These are phyloP conservation scores for Trichoderma koningii DNA, from an alignment of 2,329 filamentous ascomycete species.

Conservation along the genomic window DNA sequence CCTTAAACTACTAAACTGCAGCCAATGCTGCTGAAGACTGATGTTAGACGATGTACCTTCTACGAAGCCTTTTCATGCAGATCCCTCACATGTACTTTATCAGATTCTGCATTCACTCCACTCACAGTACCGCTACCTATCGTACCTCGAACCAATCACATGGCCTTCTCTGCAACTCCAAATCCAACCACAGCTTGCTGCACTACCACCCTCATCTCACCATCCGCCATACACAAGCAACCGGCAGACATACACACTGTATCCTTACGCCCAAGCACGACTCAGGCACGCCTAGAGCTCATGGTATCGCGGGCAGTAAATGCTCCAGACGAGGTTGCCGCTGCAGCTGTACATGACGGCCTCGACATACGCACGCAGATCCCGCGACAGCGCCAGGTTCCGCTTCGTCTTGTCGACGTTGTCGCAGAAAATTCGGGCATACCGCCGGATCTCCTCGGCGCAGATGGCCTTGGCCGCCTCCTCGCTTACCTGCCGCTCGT, in stretches of 20 bases:
- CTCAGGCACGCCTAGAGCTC: not conserved
- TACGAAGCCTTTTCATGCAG: no score
- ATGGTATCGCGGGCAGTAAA: slow-evolving; percentile 8
- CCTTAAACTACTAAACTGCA: no score
- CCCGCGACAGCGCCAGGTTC: not conserved
- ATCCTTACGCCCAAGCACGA: no score
- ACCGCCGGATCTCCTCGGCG: slow-evolving; percentile 5
- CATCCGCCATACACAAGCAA: not conserved
- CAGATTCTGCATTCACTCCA: no score
- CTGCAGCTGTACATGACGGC: slow-evolving; percentile 13
- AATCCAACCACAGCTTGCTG: slow-evolving; percentile 2
- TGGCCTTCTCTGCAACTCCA: not conserved
- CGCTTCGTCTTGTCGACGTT: not conserved
- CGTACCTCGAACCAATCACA: no score
- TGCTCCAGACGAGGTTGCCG: slow-evolving; percentile 9
- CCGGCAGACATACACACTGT: not conserved
- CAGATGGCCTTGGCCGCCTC: not conserved
- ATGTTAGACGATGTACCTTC: no score
- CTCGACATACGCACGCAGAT: slow-evolving; percentile 7
- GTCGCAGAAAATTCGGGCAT: not conserved
- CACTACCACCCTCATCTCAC: slow-evolving; percentile 10
- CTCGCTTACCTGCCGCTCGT: slow-evolving; percentile 2
- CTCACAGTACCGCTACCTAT: no score
- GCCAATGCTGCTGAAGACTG: no score
- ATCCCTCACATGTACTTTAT: not conserved